These are phyloP conservation scores for Amaranthus palmeri DNA, from an alignment of 148 eudicot species.

Conservation along the genomic window DNA sequence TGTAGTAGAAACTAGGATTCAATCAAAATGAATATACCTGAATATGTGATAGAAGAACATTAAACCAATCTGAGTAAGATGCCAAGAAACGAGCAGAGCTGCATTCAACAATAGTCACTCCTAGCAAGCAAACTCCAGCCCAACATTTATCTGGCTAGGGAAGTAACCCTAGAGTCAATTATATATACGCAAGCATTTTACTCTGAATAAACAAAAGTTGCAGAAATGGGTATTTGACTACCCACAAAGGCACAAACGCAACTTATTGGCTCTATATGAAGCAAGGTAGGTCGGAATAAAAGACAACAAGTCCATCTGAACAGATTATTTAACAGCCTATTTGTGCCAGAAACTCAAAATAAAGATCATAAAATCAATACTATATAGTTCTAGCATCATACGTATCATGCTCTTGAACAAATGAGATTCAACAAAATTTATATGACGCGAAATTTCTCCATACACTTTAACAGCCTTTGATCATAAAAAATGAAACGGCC, in stretches of 20 bases:
- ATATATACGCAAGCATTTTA: neutral
- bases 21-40: slow-evolving; percentile 43
- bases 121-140: slow-evolving; percentile 91
- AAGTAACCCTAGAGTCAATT: slow-evolving; percentile 22
- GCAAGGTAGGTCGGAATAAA: neutral
- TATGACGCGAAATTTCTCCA: no score
- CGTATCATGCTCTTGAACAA: neutral
- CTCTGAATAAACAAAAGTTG: neutral
- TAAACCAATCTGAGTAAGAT: slow-evolving; percentile 64
- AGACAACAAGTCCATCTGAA: neutral
- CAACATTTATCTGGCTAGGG: slow-evolving; percentile 93
- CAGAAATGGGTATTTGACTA: neutral
- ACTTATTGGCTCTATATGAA: neutral
- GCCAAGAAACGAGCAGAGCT: slow-evolving; percentile 65
- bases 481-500: neutral
- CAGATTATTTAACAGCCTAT: neutral
- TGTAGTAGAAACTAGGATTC: slow-evolving; percentile 1
- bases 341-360: neutral
- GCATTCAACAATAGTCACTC: slow-evolving; percentile 69
- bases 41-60: slow-evolving; percentile 49
- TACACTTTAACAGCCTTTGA: neutral
- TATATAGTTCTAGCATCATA: neutral
- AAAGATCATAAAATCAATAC: neutral
- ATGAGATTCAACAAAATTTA: neutral
- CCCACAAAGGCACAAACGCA: neutral